Percentiles rank a stretch among this genome's conserved stretches.
Evolutionary conservation across 1,139 yeast species (phyloP).

Genomic region (Tardiomyces depauwii): DNA sequence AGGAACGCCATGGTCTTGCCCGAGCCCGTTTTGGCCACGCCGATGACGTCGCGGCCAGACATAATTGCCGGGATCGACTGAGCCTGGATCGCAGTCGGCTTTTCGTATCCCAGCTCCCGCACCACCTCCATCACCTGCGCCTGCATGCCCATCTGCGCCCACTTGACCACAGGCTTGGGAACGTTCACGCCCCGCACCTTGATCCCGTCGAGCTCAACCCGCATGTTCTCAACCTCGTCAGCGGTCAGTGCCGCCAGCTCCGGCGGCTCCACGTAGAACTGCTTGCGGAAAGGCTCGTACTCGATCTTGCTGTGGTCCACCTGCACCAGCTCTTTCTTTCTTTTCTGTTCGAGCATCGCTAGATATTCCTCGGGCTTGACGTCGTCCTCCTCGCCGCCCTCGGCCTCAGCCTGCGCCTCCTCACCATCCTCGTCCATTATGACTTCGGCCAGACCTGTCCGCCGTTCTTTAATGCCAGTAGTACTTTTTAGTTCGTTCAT

Average conservation of each 20-base stretch:
- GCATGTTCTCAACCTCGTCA: conserved; percentile 43
- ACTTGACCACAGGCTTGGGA: conserved; percentile 59
- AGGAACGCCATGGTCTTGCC: conserved; percentile 89
- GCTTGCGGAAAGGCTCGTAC: conserved; percentile 46
- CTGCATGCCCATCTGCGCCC: conserved; percentile 80
- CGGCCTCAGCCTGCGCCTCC: neutral
- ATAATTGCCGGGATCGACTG: conserved; percentile 87
- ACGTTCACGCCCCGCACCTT: conserved; percentile 46
- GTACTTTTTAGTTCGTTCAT: neutral
- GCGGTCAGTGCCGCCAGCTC: conserved; percentile 36
- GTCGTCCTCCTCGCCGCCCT: neutral
- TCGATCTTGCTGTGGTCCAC: conserved; percentile 38
- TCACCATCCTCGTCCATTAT: conserved; percentile 2
- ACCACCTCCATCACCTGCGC: conserved; percentile 43
- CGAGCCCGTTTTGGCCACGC: conserved; percentile 93
- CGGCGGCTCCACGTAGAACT: conserved; percentile 56
- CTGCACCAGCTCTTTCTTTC: conserved; percentile 30
- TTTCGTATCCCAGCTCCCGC: conserved; percentile 38
- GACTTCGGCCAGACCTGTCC: neutral
- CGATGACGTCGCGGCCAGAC: conserved; percentile 85
- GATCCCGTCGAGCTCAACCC: conserved; percentile 52
- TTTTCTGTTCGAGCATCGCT: conserved; percentile 20
- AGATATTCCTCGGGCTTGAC: neutral
- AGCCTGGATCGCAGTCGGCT: conserved; percentile 83
- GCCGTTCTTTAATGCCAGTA: neutral